These are phyloP conservation scores for Phylloporus arenicola DNA, from an alignment of 768 basidiomycete species.

Conservation along the genomic window DNA sequence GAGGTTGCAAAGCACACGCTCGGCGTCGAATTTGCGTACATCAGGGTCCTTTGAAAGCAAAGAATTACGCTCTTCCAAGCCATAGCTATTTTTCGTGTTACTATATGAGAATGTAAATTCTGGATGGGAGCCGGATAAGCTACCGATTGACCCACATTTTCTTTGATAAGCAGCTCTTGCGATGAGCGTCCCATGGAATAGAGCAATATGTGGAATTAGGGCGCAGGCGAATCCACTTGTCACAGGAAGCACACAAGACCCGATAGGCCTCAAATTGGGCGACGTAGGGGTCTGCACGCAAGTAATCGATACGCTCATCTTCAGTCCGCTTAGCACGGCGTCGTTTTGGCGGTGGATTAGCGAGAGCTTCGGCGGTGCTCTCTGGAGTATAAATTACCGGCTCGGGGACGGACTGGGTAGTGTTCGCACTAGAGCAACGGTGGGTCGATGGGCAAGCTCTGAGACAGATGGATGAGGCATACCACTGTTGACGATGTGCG, in stretches of 20 bases:
- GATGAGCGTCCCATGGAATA: constrained; percentile 85
- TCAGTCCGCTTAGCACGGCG: constrained; percentile 73
- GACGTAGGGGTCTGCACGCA: constrained; percentile 67
- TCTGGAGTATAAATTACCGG: constrained; percentile 42
- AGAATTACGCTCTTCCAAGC: constrained; percentile 55
- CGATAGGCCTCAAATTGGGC: constrained; percentile 78
- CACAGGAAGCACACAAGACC: constrained; percentile 72
- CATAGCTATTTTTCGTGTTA: constrained; percentile 48
- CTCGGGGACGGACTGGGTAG: constrained; percentile 29
- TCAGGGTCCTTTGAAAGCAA: constrained; percentile 60
- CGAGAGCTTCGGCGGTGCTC: constrained; percentile 36
- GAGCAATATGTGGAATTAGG: constrained; percentile 84
- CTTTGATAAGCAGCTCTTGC: constrained; percentile 77
- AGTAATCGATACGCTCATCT: constrained; percentile 68
- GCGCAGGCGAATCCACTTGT: constrained; percentile 82
- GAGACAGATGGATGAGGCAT: constrained; percentile 18
- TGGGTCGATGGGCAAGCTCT: constrained; percentile 5
- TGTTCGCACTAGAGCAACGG: constrained; percentile 21
- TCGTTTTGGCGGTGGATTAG: constrained; percentile 53
- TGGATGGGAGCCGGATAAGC: constrained; percentile 3
- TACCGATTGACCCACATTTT: constrained; percentile 48
- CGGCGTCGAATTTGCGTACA: constrained; percentile 70
- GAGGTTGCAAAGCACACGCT: constrained; percentile 61
- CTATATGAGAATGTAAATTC: constrained; percentile 10
- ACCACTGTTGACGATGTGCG: constrained; percentile 59